phyloP scores from a whole-genome alignment of 2,329 filamentous ascomycete species.

The Fusarium sp. region DNA sequence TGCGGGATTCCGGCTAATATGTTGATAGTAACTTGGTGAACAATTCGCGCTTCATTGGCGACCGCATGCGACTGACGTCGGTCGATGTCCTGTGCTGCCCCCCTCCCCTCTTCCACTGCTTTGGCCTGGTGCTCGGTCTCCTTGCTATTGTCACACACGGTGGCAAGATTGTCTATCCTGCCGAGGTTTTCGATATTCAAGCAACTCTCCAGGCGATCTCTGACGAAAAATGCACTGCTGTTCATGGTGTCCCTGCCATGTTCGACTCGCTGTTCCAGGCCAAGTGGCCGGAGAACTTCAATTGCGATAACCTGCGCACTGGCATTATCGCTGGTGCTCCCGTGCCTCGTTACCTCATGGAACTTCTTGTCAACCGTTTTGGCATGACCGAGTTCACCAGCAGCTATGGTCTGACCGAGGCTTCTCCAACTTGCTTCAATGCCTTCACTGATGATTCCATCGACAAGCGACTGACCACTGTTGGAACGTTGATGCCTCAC shows the following conservation, averaged over 20 bases:
- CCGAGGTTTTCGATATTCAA: constrained; percentile 73
- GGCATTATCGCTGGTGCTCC: constrained; percentile 82
- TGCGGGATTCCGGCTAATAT: constrained; percentile 11
- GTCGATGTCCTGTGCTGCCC: constrained; percentile 79
- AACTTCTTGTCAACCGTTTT: constrained; percentile 71
- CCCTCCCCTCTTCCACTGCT: constrained; percentile 85
- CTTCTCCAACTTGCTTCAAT: constrained; percentile 81
- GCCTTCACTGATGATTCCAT: constrained; percentile 77
- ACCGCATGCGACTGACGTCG: constrained; percentile 73
- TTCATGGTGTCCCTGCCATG: constrained; percentile 86
- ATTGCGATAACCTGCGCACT: constrained; percentile 67
- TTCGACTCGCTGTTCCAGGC: constrained; percentile 71
- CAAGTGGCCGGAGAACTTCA: constrained; percentile 52
- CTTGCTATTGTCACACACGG: constrained; percentile 77
- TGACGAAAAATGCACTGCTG: constrained; percentile 72
- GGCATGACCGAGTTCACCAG: constrained; percentile 78
- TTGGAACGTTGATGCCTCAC: constrained; percentile 79
- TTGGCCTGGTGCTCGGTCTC: constrained; percentile 79
- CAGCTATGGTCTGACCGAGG: constrained; percentile 77
- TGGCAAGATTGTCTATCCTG: constrained; percentile 77
- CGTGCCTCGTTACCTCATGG: constrained; percentile 77
- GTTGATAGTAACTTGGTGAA: constrained; percentile 64
- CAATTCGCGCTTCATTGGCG: constrained; percentile 74
- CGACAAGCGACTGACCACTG: constrained; percentile 70
- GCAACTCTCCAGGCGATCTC: constrained; percentile 72